Conservation (phyloP, 2,329 filamentous ascomycete genomes). For the Pyricularia sp. region DNA sequence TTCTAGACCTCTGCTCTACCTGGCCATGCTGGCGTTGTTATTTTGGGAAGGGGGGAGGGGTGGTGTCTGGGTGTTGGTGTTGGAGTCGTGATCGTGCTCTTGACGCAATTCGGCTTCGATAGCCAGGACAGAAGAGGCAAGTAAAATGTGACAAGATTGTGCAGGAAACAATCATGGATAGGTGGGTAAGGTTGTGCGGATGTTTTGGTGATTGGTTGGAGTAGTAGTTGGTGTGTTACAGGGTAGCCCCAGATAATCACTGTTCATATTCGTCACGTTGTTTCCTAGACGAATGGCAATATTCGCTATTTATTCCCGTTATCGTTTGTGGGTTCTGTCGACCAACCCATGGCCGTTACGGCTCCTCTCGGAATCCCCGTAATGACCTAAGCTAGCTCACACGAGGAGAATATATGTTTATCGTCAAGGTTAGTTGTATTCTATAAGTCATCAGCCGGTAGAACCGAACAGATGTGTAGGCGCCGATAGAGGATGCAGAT, state of each 20-base stretch:
- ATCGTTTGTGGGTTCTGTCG: too few species aligned
- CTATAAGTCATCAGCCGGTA: neutral
- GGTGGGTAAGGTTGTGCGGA: neutral
- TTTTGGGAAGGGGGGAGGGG: neutral
- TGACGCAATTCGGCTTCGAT: neutral
- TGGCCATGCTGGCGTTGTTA: neutral
- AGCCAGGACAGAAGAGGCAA: neutral
- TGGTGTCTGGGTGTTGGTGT: neutral
- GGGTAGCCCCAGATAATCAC: neutral
- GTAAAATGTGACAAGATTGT: neutral
- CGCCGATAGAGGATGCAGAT: neutral
- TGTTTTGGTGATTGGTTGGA: neutral
- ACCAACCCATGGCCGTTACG: neutral
- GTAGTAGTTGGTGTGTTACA: neutral
- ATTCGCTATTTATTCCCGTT: too few species aligned
- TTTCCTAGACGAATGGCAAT: too few species aligned
- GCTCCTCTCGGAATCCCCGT: neutral
- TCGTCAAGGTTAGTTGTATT: neutral
- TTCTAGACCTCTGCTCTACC: neutral
- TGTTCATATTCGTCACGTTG: neutral
- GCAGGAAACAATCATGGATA: neutral
- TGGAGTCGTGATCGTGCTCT: neutral
- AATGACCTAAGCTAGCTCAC: neutral
- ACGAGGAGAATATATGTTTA: neutral
- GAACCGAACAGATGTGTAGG: neutral